Evolutionary conservation across 441 rosid species (phyloP).

Genomic region (Brassica hybrid): DNA sequence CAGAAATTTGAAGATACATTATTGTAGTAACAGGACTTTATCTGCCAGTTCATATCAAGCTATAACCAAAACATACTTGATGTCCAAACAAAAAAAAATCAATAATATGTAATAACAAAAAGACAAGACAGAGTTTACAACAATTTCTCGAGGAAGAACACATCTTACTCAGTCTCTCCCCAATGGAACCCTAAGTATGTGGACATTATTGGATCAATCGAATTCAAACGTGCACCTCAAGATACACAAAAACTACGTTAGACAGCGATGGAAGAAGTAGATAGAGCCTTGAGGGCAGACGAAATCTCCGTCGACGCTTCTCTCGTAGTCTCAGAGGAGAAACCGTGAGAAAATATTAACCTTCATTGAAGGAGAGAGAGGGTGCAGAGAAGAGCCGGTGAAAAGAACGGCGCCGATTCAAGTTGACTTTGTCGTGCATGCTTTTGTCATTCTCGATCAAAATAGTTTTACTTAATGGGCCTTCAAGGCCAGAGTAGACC

Average conservation of each 20-base stretch:
- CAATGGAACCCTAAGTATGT: neutral
- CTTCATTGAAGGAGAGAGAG: neutral
- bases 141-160: neutral
- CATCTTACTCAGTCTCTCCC: slow-evolving; percentile 9
- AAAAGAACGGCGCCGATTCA: neutral
- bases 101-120: neutral
- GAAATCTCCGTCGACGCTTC: neutral
- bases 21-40: slow-evolving; percentile 1
- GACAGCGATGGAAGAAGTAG: slow-evolving; percentile 1
- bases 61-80: slow-evolving; percentile 23
- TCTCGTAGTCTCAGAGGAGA: neutral
- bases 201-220: neutral
- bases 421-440: neutral
- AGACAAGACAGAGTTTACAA: neutral
- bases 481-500: neutral
- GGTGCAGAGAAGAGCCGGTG: neutral
- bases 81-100: slow-evolving; percentile 20
- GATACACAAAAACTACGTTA: neutral
- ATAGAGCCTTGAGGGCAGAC: neutral
- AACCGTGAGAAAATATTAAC: neutral
- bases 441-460: neutral
- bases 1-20: slow-evolving; percentile 15
- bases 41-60: slow-evolving; percentile 34
- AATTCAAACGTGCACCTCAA: neutral
- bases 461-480: slow-evolving; percentile 1